A percentile compares a stretch with the other conserved stretches of the same genome.
These are phyloP conservation scores for Diospyros kaki DNA, from an alignment of 148 eudicot genomes.

Conservation along the genomic window DNA sequence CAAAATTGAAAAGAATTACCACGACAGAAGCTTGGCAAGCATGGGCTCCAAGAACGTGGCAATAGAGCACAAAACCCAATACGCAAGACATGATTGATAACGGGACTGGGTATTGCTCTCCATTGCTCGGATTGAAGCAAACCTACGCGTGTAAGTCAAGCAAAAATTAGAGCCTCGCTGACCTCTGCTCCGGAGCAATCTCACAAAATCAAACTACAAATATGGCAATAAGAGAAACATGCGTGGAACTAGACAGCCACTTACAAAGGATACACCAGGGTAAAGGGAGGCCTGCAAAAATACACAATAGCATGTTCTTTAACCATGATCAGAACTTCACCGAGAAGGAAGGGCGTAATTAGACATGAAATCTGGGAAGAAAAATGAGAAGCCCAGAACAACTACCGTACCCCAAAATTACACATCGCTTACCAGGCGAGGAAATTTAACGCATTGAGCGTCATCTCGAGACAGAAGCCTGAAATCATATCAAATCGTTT, in stretches of 20 bases:
- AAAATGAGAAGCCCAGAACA: neutral
- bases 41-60: slow-evolving; percentile 17
- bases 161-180: neutral
- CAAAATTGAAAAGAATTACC: slow-evolving; percentile 11
- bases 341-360: neutral
- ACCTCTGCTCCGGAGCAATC: neutral
- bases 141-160: slow-evolving; percentile 6
- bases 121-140: slow-evolving; percentile 22
- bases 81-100: slow-evolving; percentile 18
- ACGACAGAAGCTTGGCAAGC: slow-evolving; percentile 13
- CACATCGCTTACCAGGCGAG: slow-evolving; percentile 9
- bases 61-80: slow-evolving; percentile 17
- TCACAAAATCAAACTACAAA: neutral
- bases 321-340: neutral
- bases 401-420: neutral
- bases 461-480: neutral
- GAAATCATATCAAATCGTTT: too few relatives aligned
- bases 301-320: too few relatives aligned
- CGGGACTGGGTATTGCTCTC: slow-evolving; percentile 10
- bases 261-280: slow-evolving; percentile 14
- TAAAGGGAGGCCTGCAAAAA: slow-evolving; percentile 11
- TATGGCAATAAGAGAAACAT: neutral
- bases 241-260: slow-evolving; percentile 1
- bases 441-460: neutral
- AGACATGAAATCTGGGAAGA: neutral